phyloP scores from a whole-genome alignment of 164 flowering plant genomes.

The Dillenia turbinata region DNA sequence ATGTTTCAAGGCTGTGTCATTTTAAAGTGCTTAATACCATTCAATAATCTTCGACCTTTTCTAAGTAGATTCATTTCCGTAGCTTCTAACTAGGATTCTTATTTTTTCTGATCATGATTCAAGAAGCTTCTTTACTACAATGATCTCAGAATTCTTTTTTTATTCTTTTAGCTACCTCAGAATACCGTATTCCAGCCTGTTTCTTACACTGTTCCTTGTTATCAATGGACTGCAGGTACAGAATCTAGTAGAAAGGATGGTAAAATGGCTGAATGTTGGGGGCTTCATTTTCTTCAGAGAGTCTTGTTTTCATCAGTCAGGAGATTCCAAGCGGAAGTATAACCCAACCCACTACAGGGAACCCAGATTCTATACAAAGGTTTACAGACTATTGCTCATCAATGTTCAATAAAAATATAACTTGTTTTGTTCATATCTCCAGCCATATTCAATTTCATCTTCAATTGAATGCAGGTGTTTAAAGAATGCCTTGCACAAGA shows the following conservation, averaged over 20 bases:
- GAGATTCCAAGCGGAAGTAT: conserved; percentile 65
- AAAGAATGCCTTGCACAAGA: conserved; percentile 62
- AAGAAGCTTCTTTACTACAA: no score
- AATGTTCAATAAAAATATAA: neutral
- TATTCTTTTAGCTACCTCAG: no score
- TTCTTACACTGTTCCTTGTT: conserved; percentile 3
- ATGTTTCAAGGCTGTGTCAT: no score
- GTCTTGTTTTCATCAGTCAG: conserved; percentile 94
- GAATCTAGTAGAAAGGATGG: conserved; percentile 62
- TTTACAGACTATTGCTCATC: conserved; percentile 13
- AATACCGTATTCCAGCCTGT: no score
- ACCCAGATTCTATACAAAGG: conserved; percentile 94
- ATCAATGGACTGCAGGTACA: conserved; percentile 50
- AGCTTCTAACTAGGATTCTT: no score
- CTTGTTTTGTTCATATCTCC: neutral
- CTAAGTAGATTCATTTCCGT: no score
- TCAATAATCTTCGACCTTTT: no score
- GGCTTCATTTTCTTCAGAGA: conserved; percentile 92
- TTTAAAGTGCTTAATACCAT: no score
- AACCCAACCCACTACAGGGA: conserved; percentile 94
- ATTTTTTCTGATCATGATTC: no score
- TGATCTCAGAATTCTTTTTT: no score
- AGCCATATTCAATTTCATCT: neutral
- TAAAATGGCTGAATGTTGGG: conserved; percentile 87
- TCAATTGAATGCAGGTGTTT: conserved; percentile 50